Evolutionary conservation across 371 early-diverging fungal genomes (phyloP), one percentile per base, ranked within the genome.

Genomic region (Zancudomyces culisetae): DNA sequence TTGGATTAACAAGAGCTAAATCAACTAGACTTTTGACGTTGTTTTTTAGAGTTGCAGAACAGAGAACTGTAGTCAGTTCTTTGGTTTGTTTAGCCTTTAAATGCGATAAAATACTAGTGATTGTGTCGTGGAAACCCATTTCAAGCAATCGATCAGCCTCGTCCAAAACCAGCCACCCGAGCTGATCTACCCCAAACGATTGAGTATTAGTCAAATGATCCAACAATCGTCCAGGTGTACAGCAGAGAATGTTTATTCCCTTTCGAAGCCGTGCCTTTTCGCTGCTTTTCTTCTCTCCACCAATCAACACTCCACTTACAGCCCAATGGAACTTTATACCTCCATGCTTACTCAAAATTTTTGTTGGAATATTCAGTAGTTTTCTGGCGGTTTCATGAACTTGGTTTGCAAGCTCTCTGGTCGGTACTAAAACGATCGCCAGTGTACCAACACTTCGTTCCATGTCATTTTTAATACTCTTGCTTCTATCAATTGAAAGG

Each of bases 71-170:
- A 59, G 88, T 90, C 52, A 83, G 76, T 29, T 66, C 66, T 29
- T 67, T 68, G 8, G 85, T 83, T n/a, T 60, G 62, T 29, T 69
- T 61, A 41, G 64, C 63, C 20, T n/a, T n/a, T n/a, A n/a, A n/a
- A n/a, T n/a, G n/a, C n/a, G n/a, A n/a, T n/a, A n/a, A n/a, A n/a
- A n/a, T n/a, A n/a, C 81, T 79, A 54, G 80, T 79, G 59, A 98
- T 70, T 23, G 90, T 90, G 50, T 90, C 86, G 55, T 90, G 92
- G 59, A 98, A 98, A 2, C 97, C 98, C 2, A 87, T 72, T 59
- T 97, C 98, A 55, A 98, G 70, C 63, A 98, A 76, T 19, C 96
- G 81, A 77, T 99, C 99, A 15, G 96, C 96, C 72, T 99, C 99
- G 68, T 98, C 99, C 51, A 99, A 71, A 6, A 99, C 90, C 45